A percentile compares a stretch with the other conserved stretches of the same genome.
phyloP scores from a whole-genome alignment of 495 filamentous ascomycete species.

The Aspergillus mulundensis region DNA sequence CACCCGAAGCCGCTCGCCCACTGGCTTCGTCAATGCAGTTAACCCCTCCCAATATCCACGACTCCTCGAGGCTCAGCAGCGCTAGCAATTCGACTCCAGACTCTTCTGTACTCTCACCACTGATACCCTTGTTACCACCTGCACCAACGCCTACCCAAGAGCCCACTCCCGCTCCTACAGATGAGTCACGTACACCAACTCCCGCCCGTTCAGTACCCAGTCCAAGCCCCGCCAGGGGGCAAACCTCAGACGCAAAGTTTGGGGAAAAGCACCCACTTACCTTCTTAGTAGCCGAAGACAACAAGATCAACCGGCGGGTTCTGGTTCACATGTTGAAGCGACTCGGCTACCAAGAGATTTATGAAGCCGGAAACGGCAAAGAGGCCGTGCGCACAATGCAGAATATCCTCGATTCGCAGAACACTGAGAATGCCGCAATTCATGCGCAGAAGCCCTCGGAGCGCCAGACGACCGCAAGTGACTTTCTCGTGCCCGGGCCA shows the following conservation, averaged over 20 bases:
- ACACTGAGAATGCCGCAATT: not conserved
- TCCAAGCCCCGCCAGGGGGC: constrained; percentile 17
- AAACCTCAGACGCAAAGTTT: constrained; percentile 41
- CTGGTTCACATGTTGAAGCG: constrained; percentile 66
- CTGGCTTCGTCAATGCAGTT: constrained; percentile 34
- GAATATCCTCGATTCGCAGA: constrained; percentile 30
- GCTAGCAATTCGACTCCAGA: constrained; percentile 23
- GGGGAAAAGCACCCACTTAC: constrained; percentile 59
- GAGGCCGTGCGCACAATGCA: constrained; percentile 67
- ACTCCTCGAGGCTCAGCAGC: constrained; percentile 24
- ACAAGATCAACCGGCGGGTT: constrained; percentile 73
- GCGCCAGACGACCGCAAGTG: not conserved
- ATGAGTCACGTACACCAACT: constrained; percentile 28
- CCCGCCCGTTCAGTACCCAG: constrained; percentile 24
- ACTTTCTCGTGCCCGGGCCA: constrained; percentile 14
- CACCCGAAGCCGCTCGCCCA: constrained; percentile 40
- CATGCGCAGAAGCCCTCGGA: not conserved
- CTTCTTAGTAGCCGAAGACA: constrained; percentile 77
- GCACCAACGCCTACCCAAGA: constrained; percentile 29
- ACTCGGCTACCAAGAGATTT: constrained; percentile 62
- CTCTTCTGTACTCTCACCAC: constrained; percentile 20
- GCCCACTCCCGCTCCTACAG: constrained; percentile 31
- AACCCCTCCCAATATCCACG: constrained; percentile 26
- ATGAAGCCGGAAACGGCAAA: constrained; percentile 67
- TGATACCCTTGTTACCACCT: constrained; percentile 15